Evolutionary conservation across 805 yeast species (phyloP).

Genomic region (Pichia scutulata): DNA sequence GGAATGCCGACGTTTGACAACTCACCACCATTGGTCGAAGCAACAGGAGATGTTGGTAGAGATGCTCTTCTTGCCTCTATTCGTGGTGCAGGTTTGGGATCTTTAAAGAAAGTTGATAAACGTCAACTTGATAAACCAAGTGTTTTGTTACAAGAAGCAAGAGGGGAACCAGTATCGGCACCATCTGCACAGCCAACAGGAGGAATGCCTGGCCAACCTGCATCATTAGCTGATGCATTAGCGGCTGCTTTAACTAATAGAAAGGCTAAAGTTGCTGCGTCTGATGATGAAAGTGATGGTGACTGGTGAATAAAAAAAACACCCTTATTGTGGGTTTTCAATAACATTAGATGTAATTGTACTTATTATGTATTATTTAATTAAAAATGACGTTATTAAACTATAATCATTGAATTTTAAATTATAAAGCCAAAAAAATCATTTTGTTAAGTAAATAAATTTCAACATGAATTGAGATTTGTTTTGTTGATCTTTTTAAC

Average conservation of each 20-base stretch:
- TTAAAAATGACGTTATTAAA: not conserved
- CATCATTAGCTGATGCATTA: constrained; percentile 29
- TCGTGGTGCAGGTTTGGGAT: constrained; percentile 66
- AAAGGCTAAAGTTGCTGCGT: constrained; percentile 70
- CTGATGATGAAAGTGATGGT: constrained; percentile 80
- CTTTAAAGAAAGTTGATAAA: constrained; percentile 73
- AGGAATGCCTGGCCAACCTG: constrained; percentile 39
- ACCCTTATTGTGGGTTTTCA: not conserved
- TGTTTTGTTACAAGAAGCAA: constrained; percentile 61
- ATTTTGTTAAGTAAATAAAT: not conserved
- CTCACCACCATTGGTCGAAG: constrained; percentile 26
- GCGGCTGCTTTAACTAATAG: constrained; percentile 75
- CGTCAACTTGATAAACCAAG: constrained; percentile 75
- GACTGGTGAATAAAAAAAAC: constrained; percentile 48
- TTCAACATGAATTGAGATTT: not conserved
- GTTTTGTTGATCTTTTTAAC: not conserved
- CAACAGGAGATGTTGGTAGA: constrained; percentile 47
- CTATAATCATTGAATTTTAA: no score
- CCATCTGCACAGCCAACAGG: constrained; percentile 30
- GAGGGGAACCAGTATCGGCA: constrained; percentile 44
- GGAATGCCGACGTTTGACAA: constrained; percentile 27
- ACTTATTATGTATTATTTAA: not conserved
- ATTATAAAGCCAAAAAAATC: no score
- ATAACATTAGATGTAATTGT: not conserved
- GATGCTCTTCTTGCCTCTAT: constrained; percentile 86